A percentile compares a stretch with the other conserved stretches of the same genome.
Evolutionary conservation across 2,329 filamentous ascomycete species (phyloP).

Genomic region (Shiraia sp.): DNA sequence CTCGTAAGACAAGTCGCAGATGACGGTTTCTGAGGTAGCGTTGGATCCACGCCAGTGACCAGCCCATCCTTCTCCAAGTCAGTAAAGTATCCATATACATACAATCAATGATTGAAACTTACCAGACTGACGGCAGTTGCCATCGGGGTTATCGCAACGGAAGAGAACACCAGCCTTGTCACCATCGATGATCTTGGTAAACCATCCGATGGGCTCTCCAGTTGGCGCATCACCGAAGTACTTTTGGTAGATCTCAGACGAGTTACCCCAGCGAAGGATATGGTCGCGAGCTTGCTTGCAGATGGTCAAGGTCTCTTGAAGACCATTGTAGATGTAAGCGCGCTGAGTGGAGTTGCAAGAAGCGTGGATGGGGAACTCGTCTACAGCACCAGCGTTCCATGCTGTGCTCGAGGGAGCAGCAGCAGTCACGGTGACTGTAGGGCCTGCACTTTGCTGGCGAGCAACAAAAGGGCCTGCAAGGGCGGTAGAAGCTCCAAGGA

Average conservation of each 20-base stretch:
- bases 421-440: conserved; percentile 27
- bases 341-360: conserved; percentile 68
- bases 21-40: conserved; percentile 68
- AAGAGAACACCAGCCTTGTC: conserved; percentile 63
- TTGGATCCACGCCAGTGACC: conserved; percentile 71
- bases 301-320: conserved; percentile 62
- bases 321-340: conserved; percentile 58
- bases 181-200: conserved; percentile 61
- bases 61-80: conserved; percentile 57
- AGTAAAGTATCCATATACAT: neutral
- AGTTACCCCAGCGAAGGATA: conserved; percentile 60
- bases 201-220: conserved; percentile 64
- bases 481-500: conserved; percentile 31
- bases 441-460: conserved; percentile 17
- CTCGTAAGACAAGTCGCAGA: conserved; percentile 65
- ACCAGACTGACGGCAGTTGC: conserved; percentile 58
- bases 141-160: conserved; percentile 70
- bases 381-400: conserved; percentile 46
- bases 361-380: conserved; percentile 59
- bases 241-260: conserved; percentile 63
- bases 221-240: conserved; percentile 68
- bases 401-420: conserved; percentile 22
- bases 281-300: conserved; percentile 66
- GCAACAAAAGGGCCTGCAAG: conserved; percentile 31
- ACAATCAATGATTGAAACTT: neutral